A percentile compares a stretch with the other conserved stretches of the same genome.
Conservation (phyloP, 306 rosid species). For the Erythrophleum fordii region DNA sequence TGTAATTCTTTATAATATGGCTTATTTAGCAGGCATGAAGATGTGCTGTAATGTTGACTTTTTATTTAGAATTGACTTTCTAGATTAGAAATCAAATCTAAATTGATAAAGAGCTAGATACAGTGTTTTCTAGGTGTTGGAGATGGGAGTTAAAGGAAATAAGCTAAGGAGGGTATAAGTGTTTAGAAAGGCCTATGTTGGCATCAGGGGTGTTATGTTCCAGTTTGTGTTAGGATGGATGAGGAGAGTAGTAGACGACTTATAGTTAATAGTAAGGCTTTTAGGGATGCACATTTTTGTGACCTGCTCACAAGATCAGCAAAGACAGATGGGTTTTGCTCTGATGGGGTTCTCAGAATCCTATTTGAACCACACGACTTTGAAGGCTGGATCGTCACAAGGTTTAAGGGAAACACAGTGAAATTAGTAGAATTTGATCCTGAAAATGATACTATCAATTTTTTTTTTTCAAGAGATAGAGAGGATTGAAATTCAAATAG, state of each 20-base stretch:
- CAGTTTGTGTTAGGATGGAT: conserved; percentile 58
- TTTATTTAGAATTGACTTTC: too few relatives aligned
- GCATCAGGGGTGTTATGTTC: conserved; percentile 55
- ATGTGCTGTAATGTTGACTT: too few relatives aligned
- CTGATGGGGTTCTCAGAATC: conserved; percentile 61
- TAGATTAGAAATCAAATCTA: too few relatives aligned
- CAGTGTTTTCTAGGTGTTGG: neutral
- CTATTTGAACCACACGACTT: conserved; percentile 53
- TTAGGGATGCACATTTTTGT: conserved; percentile 48
- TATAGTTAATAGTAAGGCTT: conserved; percentile 45
- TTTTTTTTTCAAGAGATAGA: too few relatives aligned
- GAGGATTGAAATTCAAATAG: too few relatives aligned
- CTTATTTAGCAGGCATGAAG: too few relatives aligned
- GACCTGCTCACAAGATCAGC: conserved; percentile 49
- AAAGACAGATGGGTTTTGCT: conserved; percentile 54
- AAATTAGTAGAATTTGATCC: too few relatives aligned
- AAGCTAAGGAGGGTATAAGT: conserved; percentile 36
- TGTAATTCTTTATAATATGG: too few relatives aligned
- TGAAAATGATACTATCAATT: too few relatives aligned
- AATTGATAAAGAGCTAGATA: too few relatives aligned
- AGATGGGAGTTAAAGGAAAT: conserved; percentile 51
- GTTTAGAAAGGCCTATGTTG: conserved; percentile 23
- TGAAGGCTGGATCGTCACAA: conserved; percentile 53
- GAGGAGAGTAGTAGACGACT: conserved; percentile 38
- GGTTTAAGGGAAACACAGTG: conserved; percentile 40